Base-by-base conservation (phyloP, 768 basidiomycete genomes). In the Leccinum olivaceopallidum region DNA sequence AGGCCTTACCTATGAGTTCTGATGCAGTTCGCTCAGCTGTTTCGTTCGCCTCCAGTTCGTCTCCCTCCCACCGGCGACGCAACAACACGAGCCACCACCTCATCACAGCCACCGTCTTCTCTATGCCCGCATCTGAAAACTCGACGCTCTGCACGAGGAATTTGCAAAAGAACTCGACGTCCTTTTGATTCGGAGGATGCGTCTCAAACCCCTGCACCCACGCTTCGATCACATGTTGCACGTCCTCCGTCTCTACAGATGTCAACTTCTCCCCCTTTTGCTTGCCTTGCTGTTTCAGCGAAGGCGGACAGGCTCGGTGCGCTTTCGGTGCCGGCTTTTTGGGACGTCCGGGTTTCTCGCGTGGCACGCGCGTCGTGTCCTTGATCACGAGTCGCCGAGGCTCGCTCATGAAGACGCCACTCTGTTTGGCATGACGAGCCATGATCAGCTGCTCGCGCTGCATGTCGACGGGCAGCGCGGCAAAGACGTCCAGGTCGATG, bases 31-130 rank as follows among this genome's bases (percentile, higher is more conserved):
- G 71, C 71, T 68, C 28, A 69, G 68, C 34, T 5, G 42, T 61
- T 53, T 72, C 73, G 47, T 77, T 73, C 24, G 72, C 73, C 47
- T 77, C 79, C 34, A 75, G 59, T 12, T 58, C 58, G 47, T 69
- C 73, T 58, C 74, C 65, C 72, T 90, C 82, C 82, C 88, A 94
- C 67, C 83, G 73, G 61, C 86, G 76, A 65, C 87, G 77, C 65
- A 93, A 71, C 28, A 95, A 69, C 34, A 88, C 79, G 63, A 85
- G 73, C 94, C 93, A 95, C 90, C 89, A 95, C 67, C 83, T 87
- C 79, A 92, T 78, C 18, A 92, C 83, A 26, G 83, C 83, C 13
- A 90, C 73, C 56, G 86, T 89, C 61, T 83, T 83, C 74, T 89
- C 88, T 44, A 93, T 74, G 0, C 91, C 85, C n/a, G 67, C 81